Conservation (phyloP, 2,329 filamentous ascomycete species). For the Bimuria novae-zelandiae region DNA sequence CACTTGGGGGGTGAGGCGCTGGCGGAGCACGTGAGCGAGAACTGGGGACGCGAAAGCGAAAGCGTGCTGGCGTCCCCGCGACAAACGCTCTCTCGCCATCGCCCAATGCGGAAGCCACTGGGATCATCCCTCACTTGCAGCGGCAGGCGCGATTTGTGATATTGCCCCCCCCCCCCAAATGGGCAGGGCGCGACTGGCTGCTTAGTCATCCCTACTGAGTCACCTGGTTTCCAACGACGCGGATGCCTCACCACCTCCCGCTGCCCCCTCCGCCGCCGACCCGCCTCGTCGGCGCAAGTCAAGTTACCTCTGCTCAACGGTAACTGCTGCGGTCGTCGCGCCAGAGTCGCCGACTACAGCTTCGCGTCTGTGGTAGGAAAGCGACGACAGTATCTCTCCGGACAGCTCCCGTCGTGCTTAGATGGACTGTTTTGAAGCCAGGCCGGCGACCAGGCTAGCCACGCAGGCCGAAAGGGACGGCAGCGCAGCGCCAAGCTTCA, state of each 20-base stretch:
- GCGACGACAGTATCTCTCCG: no score
- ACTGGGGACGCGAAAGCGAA: no score
- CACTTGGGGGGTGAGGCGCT: no score
- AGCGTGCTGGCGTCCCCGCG: neutral
- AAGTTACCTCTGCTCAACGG: conserved; percentile 22
- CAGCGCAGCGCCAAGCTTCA: conserved; percentile 28
- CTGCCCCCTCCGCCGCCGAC: conserved; percentile 16
- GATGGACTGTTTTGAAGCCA: neutral
- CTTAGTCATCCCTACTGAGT: conserved; percentile 3
- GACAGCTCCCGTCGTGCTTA: neutral
- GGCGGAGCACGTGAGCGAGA: no score
- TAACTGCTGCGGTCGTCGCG: neutral
- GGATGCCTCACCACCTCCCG: conserved; percentile 15
- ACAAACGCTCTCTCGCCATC: neutral
- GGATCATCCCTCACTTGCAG: no score
- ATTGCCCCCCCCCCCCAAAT: no score
- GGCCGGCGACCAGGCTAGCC: neutral
- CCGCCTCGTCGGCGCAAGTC: conserved; percentile 25
- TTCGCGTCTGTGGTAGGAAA: no score
- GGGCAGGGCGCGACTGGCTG: no score
- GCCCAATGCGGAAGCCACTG: conserved; percentile 1
- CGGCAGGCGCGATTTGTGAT: no score
- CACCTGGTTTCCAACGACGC: conserved; percentile 13
- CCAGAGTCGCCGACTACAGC: neutral
- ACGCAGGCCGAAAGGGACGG: neutral